phyloP scores from a whole-genome alignment of 2,329 filamentous ascomycete species.

The Penicillium brevicompactum region DNA sequence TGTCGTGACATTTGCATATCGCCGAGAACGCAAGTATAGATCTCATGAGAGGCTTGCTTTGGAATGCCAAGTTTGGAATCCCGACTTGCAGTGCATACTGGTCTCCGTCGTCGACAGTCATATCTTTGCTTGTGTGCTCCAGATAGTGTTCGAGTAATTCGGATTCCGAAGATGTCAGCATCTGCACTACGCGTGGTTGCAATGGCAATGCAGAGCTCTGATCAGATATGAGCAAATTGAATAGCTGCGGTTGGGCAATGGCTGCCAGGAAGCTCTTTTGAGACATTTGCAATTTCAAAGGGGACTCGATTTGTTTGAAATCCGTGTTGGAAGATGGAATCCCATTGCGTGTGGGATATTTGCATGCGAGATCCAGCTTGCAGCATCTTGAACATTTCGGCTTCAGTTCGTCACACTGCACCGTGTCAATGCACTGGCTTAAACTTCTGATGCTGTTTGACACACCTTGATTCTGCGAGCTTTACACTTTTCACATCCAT shows the following conservation, averaged over 20 bases:
- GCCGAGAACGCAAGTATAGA: slow-evolving; percentile 4
- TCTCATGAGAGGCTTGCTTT: background rate
- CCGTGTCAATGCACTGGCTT: background rate
- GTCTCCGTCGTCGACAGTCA: background rate
- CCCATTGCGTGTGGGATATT: background rate
- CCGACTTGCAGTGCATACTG: background rate
- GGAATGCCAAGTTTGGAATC: background rate
- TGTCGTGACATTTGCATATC: slow-evolving; percentile 3
- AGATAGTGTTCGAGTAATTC: slow-evolving; percentile 1
- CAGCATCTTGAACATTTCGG: slow-evolving; percentile 4
- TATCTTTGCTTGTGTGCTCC: slow-evolving; percentile 1
- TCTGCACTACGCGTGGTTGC: background rate
- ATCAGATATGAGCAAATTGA: background rate
- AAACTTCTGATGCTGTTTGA: background rate
- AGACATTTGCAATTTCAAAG: background rate
- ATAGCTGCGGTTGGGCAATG: background rate
- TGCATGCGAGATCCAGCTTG: background rate
- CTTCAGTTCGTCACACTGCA: background rate
- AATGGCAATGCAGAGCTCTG: background rate
- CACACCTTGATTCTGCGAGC: slow-evolving; percentile 2
- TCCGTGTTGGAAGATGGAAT: background rate
- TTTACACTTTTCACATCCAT: slow-evolving; percentile 5
- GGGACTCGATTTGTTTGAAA: background rate
- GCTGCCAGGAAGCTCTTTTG: background rate
- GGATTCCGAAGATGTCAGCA: background rate